Evolutionary conservation across 164 flowering plant species (phyloP).

Genomic region (Aristolochia fimbriata): DNA sequence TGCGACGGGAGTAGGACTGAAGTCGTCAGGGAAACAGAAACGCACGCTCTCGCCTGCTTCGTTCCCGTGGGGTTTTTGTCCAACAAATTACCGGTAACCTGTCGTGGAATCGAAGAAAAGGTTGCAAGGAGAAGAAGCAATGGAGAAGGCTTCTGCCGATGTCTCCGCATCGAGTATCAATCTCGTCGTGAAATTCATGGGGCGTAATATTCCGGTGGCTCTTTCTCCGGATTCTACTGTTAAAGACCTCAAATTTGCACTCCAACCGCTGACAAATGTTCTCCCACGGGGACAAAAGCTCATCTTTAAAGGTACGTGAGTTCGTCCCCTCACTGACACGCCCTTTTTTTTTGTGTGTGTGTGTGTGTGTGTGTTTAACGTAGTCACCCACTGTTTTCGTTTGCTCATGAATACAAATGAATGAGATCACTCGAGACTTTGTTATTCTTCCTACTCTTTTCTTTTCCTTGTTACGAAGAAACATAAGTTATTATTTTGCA

Average conservation of each 20-base stretch:
- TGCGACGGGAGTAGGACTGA: too few relatives aligned
- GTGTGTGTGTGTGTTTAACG: background rate
- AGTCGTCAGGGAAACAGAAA: too few relatives aligned
- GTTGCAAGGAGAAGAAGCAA: too few relatives aligned
- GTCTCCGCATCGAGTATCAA: too few relatives aligned
- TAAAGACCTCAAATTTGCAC: slow-evolving; percentile 50
- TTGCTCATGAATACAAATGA: background rate
- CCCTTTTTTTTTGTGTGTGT: background rate
- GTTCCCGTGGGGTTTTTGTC: too few relatives aligned
- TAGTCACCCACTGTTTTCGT: background rate
- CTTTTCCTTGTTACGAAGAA: background rate
- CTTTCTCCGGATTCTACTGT: slow-evolving; percentile 34
- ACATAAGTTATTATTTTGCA: background rate
- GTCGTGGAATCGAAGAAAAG: too few relatives aligned
- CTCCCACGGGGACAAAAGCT: slow-evolving; percentile 90
- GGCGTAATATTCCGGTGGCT: slow-evolving; percentile 16
- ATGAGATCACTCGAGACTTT: background rate
- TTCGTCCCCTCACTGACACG: background rate
- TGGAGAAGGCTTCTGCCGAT: too few relatives aligned
- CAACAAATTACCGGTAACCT: too few relatives aligned
- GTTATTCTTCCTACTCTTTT: background rate
- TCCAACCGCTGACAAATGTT: slow-evolving; percentile 73
- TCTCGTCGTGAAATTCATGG: slow-evolving; percentile 19
- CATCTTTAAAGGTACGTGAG: slow-evolving; percentile 56
- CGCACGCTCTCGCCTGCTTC: too few relatives aligned